phyloP scores from a whole-genome alignment of 2,329 filamentous ascomycete genomes.

The Cadophora gregata region DNA sequence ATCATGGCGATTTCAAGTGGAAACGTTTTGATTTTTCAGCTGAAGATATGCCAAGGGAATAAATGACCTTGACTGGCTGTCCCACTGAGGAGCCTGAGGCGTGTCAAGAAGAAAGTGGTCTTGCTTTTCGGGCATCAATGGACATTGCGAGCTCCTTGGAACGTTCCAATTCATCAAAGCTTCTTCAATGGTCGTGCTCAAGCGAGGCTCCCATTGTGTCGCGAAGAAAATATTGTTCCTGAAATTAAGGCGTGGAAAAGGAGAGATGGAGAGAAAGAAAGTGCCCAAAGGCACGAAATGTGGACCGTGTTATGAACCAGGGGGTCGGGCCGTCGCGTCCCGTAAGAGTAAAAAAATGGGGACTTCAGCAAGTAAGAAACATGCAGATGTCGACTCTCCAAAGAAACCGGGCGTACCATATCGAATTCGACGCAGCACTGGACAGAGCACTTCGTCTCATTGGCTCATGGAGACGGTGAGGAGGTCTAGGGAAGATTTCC shows the following conservation, averaged over 20 bases:
- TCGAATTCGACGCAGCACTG: background rate
- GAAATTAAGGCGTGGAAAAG: background rate
- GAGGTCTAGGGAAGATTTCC: background rate
- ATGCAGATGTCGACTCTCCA: background rate
- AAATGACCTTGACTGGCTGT: background rate
- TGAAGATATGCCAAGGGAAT: background rate
- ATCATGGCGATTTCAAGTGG: background rate
- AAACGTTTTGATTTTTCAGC: background rate
- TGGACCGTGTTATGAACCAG: slow-evolving; percentile 8
- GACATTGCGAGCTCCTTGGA: background rate
- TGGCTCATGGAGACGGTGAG: background rate
- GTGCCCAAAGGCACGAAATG: background rate
- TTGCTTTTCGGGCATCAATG: background rate
- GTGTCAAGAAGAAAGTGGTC: background rate
- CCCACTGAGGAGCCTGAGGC: slow-evolving; percentile 8
- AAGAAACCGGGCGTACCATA: background rate
- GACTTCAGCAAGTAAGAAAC: background rate
- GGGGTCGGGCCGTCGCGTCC: background rate
- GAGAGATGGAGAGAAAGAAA: background rate
- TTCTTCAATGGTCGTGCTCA: background rate
- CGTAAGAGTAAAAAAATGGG: background rate
- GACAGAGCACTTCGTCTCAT: background rate
- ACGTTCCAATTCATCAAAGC: background rate
- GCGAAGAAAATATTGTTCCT: background rate
- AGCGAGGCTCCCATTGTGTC: background rate